Evolutionary conservation across 148 eudicot species (phyloP).

Genomic region (Drosera capensis): DNA sequence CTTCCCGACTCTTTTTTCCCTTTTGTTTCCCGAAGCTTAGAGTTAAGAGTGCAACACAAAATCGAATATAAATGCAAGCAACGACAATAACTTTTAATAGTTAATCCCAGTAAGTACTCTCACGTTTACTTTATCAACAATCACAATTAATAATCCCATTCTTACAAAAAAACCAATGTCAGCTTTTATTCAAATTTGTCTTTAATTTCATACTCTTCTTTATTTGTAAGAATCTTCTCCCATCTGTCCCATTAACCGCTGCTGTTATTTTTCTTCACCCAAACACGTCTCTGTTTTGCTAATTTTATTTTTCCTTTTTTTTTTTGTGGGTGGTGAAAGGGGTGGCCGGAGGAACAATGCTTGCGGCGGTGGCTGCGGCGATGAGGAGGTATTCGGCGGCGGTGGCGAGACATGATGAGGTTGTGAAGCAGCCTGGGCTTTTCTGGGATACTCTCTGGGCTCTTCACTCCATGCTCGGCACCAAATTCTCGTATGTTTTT

Average conservation of each 20-base stretch:
- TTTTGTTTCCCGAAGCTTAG: background rate
- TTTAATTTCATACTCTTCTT: no score
- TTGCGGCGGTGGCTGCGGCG: constrained; percentile 12
- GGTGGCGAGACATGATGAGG: constrained; percentile 37
- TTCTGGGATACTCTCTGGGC: constrained; percentile 39
- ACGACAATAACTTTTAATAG: no score
- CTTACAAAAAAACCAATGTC: no score
- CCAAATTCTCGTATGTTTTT: constrained; percentile 30
- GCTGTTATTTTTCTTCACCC: no score
- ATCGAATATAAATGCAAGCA: background rate
- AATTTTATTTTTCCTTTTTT: background rate
- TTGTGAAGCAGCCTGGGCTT: constrained; percentile 25
- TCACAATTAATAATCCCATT: no score
- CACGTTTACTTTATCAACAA: no score
- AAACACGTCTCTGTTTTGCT: no score
- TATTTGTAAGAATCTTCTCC: no score
- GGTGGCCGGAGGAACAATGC: constrained; percentile 13
- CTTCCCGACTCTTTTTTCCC: background rate
- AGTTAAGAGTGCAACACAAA: no score
- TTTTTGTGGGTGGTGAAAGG: background rate
- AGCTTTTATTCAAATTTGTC: no score
- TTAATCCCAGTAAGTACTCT: no score
- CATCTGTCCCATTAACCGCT: no score
- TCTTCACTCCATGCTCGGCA: constrained; percentile 29
- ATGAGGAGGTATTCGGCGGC: constrained; percentile 17